Evolutionary conservation across 2,329 filamentous ascomycete genomes (phyloP).

Genomic region (Arthrinium phaeospermum): DNA sequence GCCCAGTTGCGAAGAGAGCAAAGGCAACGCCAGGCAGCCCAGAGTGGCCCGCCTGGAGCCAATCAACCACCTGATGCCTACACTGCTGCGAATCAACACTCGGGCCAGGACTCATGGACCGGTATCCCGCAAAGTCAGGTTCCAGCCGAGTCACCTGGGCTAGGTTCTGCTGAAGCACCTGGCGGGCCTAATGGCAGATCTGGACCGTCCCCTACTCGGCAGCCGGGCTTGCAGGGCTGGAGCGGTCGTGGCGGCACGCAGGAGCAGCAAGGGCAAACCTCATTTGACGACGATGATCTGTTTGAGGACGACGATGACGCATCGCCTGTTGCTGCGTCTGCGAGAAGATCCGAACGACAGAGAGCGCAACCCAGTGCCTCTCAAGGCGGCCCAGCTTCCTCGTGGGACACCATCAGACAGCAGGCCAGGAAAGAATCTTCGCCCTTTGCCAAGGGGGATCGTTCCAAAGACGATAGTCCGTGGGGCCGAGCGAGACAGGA

Average conservation of each 20-base stretch:
- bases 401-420: conserved; percentile 53
- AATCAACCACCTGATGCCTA: neutral
- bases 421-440: conserved; percentile 34
- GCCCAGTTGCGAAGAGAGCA: conserved; percentile 28
- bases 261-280: neutral
- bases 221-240: neutral
- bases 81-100: neutral
- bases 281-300: conserved; percentile 29
- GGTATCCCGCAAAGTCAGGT: neutral
- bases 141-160: neutral
- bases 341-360: conserved; percentile 28
- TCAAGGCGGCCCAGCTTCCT: conserved; percentile 37
- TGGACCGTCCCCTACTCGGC: neutral
- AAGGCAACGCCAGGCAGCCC: conserved; percentile 22
- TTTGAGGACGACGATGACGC: conserved; percentile 46
- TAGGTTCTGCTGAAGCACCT: neutral
- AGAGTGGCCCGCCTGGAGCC: conserved; percentile 23
- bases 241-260: neutral
- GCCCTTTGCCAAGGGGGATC: conserved; percentile 30
- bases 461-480: conserved; percentile 34
- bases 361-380: conserved; percentile 25
- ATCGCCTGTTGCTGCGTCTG: conserved; percentile 47
- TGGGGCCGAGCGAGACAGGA: conserved; percentile 30
- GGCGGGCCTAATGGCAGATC: neutral
- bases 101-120: neutral